Conservation (phyloP, 108 stramenopile genomes). For the Mediolabrus comicus region DNA sequence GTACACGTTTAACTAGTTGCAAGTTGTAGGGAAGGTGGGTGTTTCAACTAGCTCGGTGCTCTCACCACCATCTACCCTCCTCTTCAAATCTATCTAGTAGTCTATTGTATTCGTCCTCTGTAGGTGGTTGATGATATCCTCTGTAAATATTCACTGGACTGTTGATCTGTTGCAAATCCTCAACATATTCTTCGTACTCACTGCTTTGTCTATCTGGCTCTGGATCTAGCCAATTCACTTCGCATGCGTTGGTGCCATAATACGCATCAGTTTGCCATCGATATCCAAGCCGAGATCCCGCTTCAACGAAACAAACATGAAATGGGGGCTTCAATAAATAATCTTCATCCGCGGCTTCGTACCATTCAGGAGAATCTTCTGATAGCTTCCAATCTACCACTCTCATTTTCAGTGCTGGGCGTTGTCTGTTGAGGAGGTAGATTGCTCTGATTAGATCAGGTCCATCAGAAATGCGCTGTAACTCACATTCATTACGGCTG, state of each 20-base stretch:
- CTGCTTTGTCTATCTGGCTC: not conserved
- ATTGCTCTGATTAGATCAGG: not conserved
- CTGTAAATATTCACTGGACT: not conserved
- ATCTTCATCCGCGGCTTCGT: not conserved
- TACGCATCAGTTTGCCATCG: not conserved
- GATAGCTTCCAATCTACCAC: too few relatives aligned
- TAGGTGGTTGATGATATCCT: not conserved
- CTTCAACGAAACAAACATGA: not conserved
- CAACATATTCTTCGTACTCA: not conserved
- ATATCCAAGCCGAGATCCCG: not conserved
- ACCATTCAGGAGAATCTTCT: too few relatives aligned
- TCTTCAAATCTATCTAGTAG: not conserved
- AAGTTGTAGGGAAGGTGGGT: too few relatives aligned
- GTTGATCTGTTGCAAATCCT: not conserved
- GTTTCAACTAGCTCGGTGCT: too few relatives aligned
- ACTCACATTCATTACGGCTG: not conserved
- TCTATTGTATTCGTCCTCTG: not conserved
- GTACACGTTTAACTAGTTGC: too few relatives aligned
- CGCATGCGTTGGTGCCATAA: not conserved
- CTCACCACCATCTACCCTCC: too few relatives aligned
- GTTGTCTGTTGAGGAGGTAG: not conserved
- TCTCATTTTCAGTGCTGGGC: not conserved
- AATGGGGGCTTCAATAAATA: not conserved
- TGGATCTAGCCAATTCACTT: slow-evolving; percentile 1
- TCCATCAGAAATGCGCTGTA: not conserved